Evolutionary conservation across 306 rosid species (phyloP).

Genomic region (Castanea mollissima): DNA sequence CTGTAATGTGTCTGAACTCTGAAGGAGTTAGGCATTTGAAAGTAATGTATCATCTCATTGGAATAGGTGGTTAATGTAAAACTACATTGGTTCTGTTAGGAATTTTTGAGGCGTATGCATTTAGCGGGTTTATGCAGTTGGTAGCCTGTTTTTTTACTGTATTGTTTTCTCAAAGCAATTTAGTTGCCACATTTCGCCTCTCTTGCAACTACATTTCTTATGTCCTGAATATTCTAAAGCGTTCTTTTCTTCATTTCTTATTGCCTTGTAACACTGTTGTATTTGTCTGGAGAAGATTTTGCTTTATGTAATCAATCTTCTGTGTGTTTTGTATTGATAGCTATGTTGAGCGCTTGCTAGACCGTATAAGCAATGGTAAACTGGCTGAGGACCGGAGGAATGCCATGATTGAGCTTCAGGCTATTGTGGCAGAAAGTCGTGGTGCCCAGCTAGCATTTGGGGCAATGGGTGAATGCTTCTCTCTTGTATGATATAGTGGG

Average conservation of each 20-base stretch:
- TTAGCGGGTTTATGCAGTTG: slow-evolving; percentile 1
- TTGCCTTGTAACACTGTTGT: background rate
- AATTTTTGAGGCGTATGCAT: background rate
- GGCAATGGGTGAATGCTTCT: slow-evolving; percentile 71
- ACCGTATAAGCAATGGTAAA: slow-evolving; percentile 90
- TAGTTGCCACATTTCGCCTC: background rate
- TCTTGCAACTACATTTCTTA: background rate
- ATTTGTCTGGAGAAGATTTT: background rate
- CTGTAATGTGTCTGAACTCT: background rate
- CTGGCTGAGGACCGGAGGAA: slow-evolving; percentile 80
- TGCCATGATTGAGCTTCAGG: slow-evolving; percentile 88
- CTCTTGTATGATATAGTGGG: background rate
- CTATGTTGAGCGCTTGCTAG: slow-evolving; percentile 85
- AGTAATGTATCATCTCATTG: background rate
- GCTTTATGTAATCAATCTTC: slow-evolving; percentile 2
- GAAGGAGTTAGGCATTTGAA: background rate
- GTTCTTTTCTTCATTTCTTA: slow-evolving; percentile 2
- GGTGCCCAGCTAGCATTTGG: slow-evolving; percentile 87
- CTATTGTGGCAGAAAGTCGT: slow-evolving; percentile 74
- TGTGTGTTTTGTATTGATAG: slow-evolving; percentile 38
- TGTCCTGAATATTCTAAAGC: background rate
- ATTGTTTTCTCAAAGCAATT: slow-evolving; percentile 4
- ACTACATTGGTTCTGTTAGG: background rate
- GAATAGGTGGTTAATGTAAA: background rate
- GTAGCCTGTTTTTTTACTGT: background rate